Evolutionary conservation across 768 basidiomycete species (phyloP), one percentile per base, ranked within the genome.

Genomic region (Termitomyces sp.): DNA sequence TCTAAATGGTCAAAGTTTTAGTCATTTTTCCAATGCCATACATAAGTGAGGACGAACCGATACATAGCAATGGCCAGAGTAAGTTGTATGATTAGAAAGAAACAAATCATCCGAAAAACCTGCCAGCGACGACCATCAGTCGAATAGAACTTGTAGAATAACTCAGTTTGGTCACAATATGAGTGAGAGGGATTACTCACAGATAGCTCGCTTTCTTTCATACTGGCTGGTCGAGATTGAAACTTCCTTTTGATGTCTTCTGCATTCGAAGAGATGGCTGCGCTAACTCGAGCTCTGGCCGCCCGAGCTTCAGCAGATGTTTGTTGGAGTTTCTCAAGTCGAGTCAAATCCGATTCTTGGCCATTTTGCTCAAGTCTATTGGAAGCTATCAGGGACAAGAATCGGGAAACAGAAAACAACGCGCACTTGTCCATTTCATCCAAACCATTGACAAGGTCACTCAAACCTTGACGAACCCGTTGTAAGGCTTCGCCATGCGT

Each of bases 391-490:
- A 43, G 54, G 26, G 57, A 52, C 22, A 50, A 45, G 22, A 10
- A 58, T 43, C 45, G 41, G 58, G 33, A 47, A 46, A n/a, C 61
- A 64, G 69, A 18, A 41, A 18, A 38, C 3, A 40, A 35, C n/a
- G 47, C 30, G 55, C 64, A 88, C 88, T 75, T 74, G 65, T 89
- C 85, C 43, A 79, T 71, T 30, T 83, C 85, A 41, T 77, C 77
- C 60, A 90, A 67, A 50, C 77, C 82, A 35, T 79, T 74, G 33
- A 72, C 77, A 63, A 91, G 72, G 53, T 84, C 80, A 49, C 74
- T 74, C 10, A 91, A 75, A 6, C 84, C 81, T 64, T 76, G 74
- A 56, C 80, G 79, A 65, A 92, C 80, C 52, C 76, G 82, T 36
- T 71, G 69, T 45, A 92, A 65, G 41, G 84, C 79, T 59, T 88